Conservation (phyloP, 1,139 yeast genomes). For the Yamadazyma blattariae region DNA sequence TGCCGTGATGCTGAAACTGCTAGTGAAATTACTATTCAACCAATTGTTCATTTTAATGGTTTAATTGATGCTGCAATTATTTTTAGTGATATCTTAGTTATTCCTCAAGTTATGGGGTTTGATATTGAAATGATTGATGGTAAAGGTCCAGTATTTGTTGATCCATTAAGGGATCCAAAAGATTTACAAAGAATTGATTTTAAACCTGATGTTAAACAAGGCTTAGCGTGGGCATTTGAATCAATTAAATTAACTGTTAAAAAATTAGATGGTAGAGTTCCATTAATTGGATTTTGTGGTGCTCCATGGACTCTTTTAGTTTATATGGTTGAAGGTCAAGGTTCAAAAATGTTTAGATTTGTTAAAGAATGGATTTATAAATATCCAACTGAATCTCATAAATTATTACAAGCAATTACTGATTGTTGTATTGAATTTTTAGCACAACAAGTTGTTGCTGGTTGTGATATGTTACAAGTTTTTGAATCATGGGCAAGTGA, state of each 20-base stretch:
- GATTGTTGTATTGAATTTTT: conserved; percentile 90
- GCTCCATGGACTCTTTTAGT: conserved; percentile 98
- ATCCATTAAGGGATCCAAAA: conserved; percentile 73
- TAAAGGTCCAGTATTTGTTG: conserved; percentile 90
- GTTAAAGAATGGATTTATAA: conserved; percentile 91
- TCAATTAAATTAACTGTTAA: conserved; percentile 85
- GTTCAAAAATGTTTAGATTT: conserved; percentile 84
- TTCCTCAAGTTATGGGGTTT: conserved; percentile 99
- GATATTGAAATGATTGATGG: conserved; percentile 92
- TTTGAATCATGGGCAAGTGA: conserved; percentile 99
- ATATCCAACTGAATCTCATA: conserved; percentile 70
- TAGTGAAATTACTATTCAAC: conserved; percentile 91
- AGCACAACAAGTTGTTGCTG: conserved; percentile 94
- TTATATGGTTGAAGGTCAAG: conserved; percentile 98
- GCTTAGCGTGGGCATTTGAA: conserved; percentile 90
- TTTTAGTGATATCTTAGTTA: conserved; percentile 90
- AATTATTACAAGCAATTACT: conserved; percentile 72
- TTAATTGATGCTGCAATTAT: conserved; percentile 95
- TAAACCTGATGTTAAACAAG: conserved; percentile 68
- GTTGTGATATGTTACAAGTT: conserved; percentile 96
- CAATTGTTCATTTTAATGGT: conserved; percentile 85
- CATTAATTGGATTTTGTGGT: conserved; percentile 92
- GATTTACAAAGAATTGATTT: conserved; percentile 61
- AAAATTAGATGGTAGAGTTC: conserved; percentile 85
- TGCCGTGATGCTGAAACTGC: conserved; percentile 95